phyloP scores from a whole-genome alignment of 257 asterid species.

The Echium plantagineum region DNA sequence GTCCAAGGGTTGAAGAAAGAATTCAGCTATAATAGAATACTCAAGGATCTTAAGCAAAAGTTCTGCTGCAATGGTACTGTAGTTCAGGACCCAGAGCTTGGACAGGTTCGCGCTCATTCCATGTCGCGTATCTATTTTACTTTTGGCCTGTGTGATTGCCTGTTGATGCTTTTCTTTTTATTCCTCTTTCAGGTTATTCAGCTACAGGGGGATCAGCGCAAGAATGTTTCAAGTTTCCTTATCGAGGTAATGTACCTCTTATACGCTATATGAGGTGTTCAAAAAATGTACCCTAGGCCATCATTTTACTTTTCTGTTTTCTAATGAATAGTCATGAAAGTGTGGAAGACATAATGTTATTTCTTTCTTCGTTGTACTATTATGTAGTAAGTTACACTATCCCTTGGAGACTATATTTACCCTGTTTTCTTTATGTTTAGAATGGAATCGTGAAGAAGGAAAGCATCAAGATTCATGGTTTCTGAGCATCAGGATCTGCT shows the following conservation, averaged over 20 bases:
- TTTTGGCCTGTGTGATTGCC: neutral
- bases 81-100: constrained; percentile 14
- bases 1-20: constrained; percentile 45
- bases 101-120: constrained; percentile 2
- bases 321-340: too few relatives aligned
- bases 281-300: too few relatives aligned
- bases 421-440: constrained; percentile 10
- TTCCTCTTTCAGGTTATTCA: constrained; percentile 35
- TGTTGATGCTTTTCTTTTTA: neutral
- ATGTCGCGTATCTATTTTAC: neutral
- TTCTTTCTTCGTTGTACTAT: too few relatives aligned
- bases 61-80: constrained; percentile 15
- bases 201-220: constrained; percentile 55
- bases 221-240: constrained; percentile 47
- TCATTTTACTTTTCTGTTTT: too few relatives aligned
- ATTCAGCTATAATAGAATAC: constrained; percentile 33
- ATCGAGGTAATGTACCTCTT: constrained; percentile 18
- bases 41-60: constrained; percentile 14
- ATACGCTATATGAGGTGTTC: too few relatives aligned
- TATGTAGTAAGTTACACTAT: neutral
- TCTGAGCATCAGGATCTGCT: constrained; percentile 14
- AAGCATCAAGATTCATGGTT: constrained; percentile 44
- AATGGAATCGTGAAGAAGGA: constrained; percentile 44
- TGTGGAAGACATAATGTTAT: too few relatives aligned
- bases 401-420: neutral